phyloP scores from a whole-genome alignment of 2,329 filamentous ascomycete genomes.

The Colletotrichum camelliae region DNA sequence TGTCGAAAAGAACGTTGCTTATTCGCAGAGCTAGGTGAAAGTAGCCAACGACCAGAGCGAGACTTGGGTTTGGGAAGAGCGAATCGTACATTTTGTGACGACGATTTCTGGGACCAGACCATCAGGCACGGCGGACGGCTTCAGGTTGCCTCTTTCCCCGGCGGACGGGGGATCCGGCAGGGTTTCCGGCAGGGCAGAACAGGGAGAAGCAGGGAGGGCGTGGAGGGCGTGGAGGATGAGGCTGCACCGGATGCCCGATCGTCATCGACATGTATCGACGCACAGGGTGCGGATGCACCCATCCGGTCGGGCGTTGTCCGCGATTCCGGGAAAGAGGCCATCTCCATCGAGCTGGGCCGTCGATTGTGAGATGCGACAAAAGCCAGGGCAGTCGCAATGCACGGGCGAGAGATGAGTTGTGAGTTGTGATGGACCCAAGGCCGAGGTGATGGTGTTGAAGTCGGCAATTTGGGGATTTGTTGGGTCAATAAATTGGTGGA shows the following conservation, averaged over 20 bases:
- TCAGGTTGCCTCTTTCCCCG: neutral
- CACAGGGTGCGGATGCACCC: neutral
- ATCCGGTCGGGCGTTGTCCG: neutral
- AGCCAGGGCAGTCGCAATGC: neutral
- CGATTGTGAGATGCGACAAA: neutral
- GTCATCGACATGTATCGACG: neutral
- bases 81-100: neutral
- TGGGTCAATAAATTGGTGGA: neutral
- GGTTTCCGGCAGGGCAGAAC: conserved; percentile 2
- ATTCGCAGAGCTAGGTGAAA: neutral
- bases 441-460: neutral
- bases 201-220: neutral
- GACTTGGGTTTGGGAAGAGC: neutral
- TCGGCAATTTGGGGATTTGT: neutral
- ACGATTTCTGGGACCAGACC: neutral
- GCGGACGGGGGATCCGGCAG: neutral
- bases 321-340: neutral
- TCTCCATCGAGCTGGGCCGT: neutral
- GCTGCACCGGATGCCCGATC: neutral
- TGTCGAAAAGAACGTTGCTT: neutral
- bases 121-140: neutral
- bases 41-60: neutral
- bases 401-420: neutral
- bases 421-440: neutral
- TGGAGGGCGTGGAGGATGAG: neutral